Percentiles rank a stretch among this genome's conserved stretches.
Conservation (phyloP, 2,329 filamentous ascomycete genomes). For the Macroventuria anomochaeta region DNA sequence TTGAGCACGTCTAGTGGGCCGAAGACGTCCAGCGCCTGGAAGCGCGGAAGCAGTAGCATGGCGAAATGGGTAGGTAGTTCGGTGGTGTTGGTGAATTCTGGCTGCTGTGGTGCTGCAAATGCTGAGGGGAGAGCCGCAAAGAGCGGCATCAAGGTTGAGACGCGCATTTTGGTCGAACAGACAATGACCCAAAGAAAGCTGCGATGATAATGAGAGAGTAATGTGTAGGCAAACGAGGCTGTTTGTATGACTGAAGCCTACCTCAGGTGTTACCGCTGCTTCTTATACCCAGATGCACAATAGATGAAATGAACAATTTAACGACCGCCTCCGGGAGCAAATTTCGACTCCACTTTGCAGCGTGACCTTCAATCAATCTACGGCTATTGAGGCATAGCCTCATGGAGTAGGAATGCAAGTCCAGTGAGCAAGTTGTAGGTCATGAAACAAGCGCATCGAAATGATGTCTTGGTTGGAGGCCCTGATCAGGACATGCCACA, state of each 20-base stretch:
- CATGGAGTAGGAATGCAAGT: not conserved
- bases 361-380: constrained; percentile 2
- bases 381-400: constrained; percentile 3
- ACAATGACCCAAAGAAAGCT: not conserved
- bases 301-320: not conserved
- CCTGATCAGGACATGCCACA: not conserved
- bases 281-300: not conserved
- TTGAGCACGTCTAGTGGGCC: constrained; percentile 57
- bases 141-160: constrained; percentile 18
- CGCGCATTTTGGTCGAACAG: constrained; percentile 13
- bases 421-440: constrained; percentile 13
- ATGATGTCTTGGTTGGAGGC: not conserved
- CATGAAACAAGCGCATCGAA: constrained; percentile 8
- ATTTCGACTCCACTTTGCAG: constrained; percentile 8
- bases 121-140: constrained; percentile 11
- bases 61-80: constrained; percentile 32
- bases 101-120: constrained; percentile 20
- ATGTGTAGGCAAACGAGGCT: not conserved
- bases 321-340: not conserved
- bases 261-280: not conserved
- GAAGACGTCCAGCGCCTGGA: constrained; percentile 44
- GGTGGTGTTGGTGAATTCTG: constrained; percentile 32
- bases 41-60: constrained; percentile 32
- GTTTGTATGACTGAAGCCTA: not conserved
- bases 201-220: not conserved